These are phyloP conservation scores for Nissolia schottii DNA, from an alignment of 306 rosid genomes.

Conservation along the genomic window DNA sequence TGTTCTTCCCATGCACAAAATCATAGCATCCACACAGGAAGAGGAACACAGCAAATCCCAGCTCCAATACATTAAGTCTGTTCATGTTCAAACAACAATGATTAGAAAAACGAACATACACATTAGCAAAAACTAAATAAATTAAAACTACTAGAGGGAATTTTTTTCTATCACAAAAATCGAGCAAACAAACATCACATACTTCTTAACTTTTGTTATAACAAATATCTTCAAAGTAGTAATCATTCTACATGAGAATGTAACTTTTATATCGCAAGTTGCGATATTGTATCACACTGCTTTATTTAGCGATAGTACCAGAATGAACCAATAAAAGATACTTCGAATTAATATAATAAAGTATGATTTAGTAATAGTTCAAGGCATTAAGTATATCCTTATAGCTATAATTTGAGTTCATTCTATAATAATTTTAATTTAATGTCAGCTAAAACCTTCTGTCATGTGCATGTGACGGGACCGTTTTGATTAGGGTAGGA, in stretches of 20 bases:
- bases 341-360: background rate
- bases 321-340: background rate
- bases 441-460: background rate
- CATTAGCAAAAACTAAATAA: background rate
- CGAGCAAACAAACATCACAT: too few relatives aligned
- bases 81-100: slow-evolving; percentile 10
- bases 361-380: background rate
- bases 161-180: background rate
- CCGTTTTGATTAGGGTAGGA: slow-evolving; percentile 2
- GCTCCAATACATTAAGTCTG: slow-evolving; percentile 83
- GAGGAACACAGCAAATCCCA: slow-evolving; percentile 84
- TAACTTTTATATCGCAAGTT: too few relatives aligned
- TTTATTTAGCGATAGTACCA: too few relatives aligned
- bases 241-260: too few relatives aligned
- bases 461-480: slow-evolving; percentile 29
- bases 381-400: slow-evolving; percentile 1
- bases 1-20: slow-evolving; percentile 83
- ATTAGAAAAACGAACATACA: background rate
- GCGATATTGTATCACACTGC: too few relatives aligned
- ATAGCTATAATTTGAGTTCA: background rate
- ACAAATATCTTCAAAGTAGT: too few relatives aligned
- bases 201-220: too few relatives aligned
- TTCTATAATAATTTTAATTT: slow-evolving; percentile 9
- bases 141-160: background rate
- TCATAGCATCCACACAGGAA: slow-evolving; percentile 97